phyloP scores from a whole-genome alignment of 306 rosid species.

The Begonia loranthoides region DNA sequence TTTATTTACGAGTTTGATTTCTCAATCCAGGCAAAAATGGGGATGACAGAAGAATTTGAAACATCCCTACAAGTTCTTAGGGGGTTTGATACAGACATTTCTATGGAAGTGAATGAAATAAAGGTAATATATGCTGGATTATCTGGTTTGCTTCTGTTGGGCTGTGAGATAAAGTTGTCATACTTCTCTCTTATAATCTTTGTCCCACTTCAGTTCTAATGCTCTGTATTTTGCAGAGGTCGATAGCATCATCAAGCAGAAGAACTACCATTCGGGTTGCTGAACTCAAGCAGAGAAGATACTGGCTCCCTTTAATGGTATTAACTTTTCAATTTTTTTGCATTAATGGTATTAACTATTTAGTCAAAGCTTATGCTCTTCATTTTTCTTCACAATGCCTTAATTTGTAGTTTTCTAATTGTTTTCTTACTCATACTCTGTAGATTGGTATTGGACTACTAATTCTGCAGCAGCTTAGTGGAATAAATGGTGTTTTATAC shows the following conservation, averaged over 20 bases:
- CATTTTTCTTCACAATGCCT: constrained; percentile 11
- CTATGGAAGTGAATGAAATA: constrained; percentile 69
- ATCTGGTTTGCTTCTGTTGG: too few relatives aligned
- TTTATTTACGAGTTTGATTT: constrained; percentile 8
- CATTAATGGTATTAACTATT: constrained; percentile 38
- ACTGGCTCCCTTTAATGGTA: constrained; percentile 90
- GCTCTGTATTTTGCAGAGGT: constrained; percentile 35
- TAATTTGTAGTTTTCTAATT: constrained; percentile 9
- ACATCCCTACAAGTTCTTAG: constrained; percentile 91
- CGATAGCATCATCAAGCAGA: constrained; percentile 56
- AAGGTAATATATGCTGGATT: constrained; percentile 23
- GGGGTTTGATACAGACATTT: constrained; percentile 81
- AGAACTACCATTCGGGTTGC: constrained; percentile 61
- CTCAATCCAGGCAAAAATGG: constrained; percentile 76
- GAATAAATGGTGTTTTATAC: constrained; percentile 79
- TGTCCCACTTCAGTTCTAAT: not conserved
- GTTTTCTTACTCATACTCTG: constrained; percentile 17
- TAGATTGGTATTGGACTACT: constrained; percentile 94
- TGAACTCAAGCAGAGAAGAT: constrained; percentile 68
- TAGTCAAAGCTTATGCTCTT: constrained; percentile 12
- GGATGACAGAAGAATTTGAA: constrained; percentile 89
- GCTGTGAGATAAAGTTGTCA: not conserved
- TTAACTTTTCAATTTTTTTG: not conserved
- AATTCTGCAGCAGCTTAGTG: constrained; percentile 83
- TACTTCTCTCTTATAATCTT: not conserved